These are phyloP conservation scores for Talaromyces pinophilus DNA, from an alignment of 2,329 filamentous ascomycete species.

Conservation along the genomic window DNA sequence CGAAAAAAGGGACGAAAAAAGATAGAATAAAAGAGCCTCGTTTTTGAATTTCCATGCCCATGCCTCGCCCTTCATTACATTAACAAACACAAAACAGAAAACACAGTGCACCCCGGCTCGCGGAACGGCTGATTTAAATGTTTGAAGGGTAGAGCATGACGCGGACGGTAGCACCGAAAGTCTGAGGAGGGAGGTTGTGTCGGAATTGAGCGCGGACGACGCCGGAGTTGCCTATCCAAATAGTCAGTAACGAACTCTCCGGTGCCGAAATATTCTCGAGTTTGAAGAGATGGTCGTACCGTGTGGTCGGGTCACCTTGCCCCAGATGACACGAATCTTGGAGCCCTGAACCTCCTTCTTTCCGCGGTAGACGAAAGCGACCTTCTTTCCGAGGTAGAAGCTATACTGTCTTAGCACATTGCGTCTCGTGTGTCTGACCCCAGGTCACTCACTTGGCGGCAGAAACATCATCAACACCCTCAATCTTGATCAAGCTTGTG, in stretches of 20 bases:
- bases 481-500: conserved; percentile 94
- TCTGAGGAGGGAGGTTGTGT: conserved; percentile 92
- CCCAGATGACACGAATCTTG: conserved; percentile 99
- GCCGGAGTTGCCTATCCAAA: conserved; percentile 80
- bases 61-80: conserved; percentile 18
- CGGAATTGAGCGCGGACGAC: conserved; percentile 97
- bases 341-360: conserved; percentile 93
- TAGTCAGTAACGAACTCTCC: background rate
- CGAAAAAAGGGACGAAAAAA: background rate
- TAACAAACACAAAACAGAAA: conserved; percentile 20
- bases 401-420: conserved; percentile 32
- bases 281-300: conserved; percentile 55
- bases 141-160: conserved; percentile 98
- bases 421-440: background rate
- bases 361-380: conserved; percentile 97
- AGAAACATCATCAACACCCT: conserved; percentile 89
- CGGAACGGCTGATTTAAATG: conserved; percentile 65
- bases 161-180: conserved; percentile 93
- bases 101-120: conserved; percentile 21
- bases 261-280: too few species aligned
- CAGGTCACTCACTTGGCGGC: conserved; percentile 70
- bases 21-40: conserved; percentile 1
- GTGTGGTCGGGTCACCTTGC: conserved; percentile 94
- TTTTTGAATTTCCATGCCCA: conserved; percentile 5
- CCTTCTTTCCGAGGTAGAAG: conserved; percentile 99